Conservation (phyloP, 2,329 filamentous ascomycete species). For the Ascochyta lentis region DNA sequence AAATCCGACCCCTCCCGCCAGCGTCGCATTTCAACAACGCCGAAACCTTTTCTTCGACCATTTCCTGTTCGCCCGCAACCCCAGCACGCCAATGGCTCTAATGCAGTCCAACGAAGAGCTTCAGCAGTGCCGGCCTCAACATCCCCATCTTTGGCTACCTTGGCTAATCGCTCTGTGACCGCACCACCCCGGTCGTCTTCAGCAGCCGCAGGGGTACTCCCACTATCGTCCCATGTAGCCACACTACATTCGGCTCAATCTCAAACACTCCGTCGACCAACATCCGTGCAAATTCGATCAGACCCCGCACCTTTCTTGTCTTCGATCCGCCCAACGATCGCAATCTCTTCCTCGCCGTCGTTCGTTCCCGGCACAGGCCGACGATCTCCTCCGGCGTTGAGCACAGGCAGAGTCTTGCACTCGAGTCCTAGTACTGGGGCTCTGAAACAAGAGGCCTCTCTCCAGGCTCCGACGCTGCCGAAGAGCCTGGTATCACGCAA, state of each 20-base stretch:
- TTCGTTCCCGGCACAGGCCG: constrained; percentile 36
- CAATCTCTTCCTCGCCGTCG: constrained; percentile 41
- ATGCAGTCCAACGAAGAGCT: constrained; percentile 40
- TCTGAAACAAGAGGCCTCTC: constrained; percentile 35
- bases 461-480: constrained; percentile 17
- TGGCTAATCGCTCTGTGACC: constrained; percentile 43
- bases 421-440: constrained; percentile 30
- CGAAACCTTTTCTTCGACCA: constrained; percentile 47
- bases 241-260: constrained; percentile 18
- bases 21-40: constrained; percentile 40
- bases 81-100: constrained; percentile 35
- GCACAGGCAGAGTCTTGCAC: constrained; percentile 17
- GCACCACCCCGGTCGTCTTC: constrained; percentile 31
- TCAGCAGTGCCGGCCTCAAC: constrained; percentile 31
- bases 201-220: constrained; percentile 15
- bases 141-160: constrained; percentile 31
- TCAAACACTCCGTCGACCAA: constrained; percentile 49
- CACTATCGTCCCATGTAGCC: constrained; percentile 19
- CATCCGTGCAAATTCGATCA: constrained; percentile 54
- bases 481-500: constrained; percentile 35
- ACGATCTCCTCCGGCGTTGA: constrained; percentile 19
- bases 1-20: constrained; percentile 19
- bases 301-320: constrained; percentile 54
- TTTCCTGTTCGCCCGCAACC: constrained; percentile 45
- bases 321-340: constrained; percentile 40